phyloP scores from a whole-genome alignment of 1,284 basidiomycete genomes.

The Psilocybe mexicana region DNA sequence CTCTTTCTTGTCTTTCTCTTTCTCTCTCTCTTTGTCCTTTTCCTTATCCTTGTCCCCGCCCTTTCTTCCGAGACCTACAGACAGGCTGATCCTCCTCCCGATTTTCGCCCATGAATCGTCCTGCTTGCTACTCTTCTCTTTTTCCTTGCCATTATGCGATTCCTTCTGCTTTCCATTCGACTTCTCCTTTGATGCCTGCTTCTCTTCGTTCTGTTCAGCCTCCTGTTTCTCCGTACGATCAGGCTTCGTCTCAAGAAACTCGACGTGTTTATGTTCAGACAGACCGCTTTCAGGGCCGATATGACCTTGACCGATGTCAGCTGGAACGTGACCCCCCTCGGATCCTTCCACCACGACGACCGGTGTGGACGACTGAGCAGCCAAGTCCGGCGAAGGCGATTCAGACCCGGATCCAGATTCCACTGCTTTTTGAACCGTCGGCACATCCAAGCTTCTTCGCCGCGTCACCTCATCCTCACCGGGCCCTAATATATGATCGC shows the following conservation, averaged over 20 bases:
- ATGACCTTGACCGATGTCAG: neutral
- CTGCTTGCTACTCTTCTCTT: conserved; percentile 19
- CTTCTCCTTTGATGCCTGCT: conserved; percentile 18
- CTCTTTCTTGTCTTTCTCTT: conserved; percentile 19
- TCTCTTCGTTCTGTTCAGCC: conserved; percentile 16
- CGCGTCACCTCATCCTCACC: conserved; percentile 13
- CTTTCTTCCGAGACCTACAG: conserved; percentile 46
- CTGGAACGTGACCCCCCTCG: neutral
- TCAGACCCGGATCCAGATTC: conserved; percentile 6
- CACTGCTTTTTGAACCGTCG: conserved; percentile 9
- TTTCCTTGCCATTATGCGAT: conserved; percentile 15
- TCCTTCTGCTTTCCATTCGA: conserved; percentile 12
- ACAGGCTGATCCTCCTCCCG: conserved; percentile 59
- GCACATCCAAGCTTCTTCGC: conserved; percentile 45
- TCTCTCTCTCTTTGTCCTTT: neutral
- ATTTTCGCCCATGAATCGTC: conserved; percentile 54
- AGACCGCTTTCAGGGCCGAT: too few species aligned
- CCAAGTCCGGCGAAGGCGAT: conserved; percentile 8
- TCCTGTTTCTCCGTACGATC: conserved; percentile 15
- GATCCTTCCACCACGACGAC: neutral
- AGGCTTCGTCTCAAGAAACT: conserved; percentile 27
- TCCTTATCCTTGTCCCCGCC: conserved; percentile 28
- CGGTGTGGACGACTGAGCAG: neutral
- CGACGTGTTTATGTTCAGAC: conserved; percentile 33
- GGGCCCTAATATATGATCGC: conserved; percentile 17